phyloP scores from a whole-genome alignment of 78 protist genomes.

The Guillardia theta region DNA sequence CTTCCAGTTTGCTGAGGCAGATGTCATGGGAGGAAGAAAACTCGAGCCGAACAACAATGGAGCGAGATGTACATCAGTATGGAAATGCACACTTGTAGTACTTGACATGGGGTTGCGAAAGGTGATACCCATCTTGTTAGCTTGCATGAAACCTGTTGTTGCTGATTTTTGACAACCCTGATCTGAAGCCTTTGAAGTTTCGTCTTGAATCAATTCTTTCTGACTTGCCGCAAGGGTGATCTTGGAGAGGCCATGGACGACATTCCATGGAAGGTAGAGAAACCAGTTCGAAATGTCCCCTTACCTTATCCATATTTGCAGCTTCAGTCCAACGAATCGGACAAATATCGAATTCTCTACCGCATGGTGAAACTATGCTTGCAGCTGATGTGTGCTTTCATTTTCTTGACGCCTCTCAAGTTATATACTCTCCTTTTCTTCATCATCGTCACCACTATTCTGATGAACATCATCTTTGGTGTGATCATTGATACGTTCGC shows the following conservation, averaged over 20 bases:
- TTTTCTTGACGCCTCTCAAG: no score
- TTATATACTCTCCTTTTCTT: background rate
- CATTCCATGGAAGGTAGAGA: background rate
- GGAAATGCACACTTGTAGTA: background rate
- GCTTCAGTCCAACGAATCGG: no score
- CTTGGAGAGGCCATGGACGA: conserved; percentile 3
- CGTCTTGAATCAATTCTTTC: no score
- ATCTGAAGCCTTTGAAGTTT: no score
- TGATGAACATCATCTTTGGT: conserved; percentile 20
- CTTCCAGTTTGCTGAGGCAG: background rate
- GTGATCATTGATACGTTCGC: conserved; percentile 1
- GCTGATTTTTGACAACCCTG: no score
- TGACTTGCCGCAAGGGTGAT: no score
- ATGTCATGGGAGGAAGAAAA: background rate
- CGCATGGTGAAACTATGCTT: no score
- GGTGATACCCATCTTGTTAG: no score
- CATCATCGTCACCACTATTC: background rate
- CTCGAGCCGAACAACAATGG: conserved; percentile 5
- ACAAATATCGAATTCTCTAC: background rate
- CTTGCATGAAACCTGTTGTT: no score
- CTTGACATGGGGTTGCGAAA: background rate
- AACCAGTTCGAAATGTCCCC: no score
- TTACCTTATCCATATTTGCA: no score
- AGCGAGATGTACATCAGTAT: background rate
- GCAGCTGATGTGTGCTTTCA: no score